Evolutionary conservation across 768 basidiomycete genomes (phyloP), one percentile per base, ranked within the genome.

Genomic region (Mrakia gelida): DNA sequence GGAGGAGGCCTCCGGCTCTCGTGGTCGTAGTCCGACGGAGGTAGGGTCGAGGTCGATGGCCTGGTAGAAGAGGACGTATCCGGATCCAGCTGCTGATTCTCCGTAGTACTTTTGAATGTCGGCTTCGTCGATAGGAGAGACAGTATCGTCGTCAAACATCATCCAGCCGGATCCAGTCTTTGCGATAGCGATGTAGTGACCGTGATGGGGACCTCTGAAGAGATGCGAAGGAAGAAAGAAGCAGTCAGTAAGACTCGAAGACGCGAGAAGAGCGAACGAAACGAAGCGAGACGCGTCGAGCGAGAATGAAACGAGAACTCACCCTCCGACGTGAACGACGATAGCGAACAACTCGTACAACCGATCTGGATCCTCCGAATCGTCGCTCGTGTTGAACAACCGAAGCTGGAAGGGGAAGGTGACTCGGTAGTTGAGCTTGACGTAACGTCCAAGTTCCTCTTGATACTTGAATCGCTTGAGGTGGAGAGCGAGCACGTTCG

Each of bases 301-400:
- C 79, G 73, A 75, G 15, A 54, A 74, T 32, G 78, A 63, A 41
- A 75, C 10, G 15, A 21, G 32, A 10, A 90, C 93, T 83, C 85
- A 96, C 95, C 90, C 92, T 88, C 97, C 97, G 80, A 99, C 95
- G 85, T 99, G 97, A n/a, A 99, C 94, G 49, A 99, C 95, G 77
- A 98, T 93, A 21, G 93, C 95, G 83, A 95, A 98, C 38, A 99
- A 88, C 84, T 93, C 90, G 86, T 97, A 99, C 79, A 98, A 84
- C 75, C 95, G 88, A 84, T 99, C 97, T 0, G 95, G 92, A 83
- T 98, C 90, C 73, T 91, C 90, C 68, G 91, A 89, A 81, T 95
- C 94, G 84, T 99, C 97, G 72, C 95, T 91, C 62, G 97, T 98
- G 84, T 99, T 98, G 87, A 98, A 98, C 76, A 99, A 86, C 78